phyloP scores from a whole-genome alignment of 805 yeast species.

The Groenewaldozyma salmanticensis region DNA sequence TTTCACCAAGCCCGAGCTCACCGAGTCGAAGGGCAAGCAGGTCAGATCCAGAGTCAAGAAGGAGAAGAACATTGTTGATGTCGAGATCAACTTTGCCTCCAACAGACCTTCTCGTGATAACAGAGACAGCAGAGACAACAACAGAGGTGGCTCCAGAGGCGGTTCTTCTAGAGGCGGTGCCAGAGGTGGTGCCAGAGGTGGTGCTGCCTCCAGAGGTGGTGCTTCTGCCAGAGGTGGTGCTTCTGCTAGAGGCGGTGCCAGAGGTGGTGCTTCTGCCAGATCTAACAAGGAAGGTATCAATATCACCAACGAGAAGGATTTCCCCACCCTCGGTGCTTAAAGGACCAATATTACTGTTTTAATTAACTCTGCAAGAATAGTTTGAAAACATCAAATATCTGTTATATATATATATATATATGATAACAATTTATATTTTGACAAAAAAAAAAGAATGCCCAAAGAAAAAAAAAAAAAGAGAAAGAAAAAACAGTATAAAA shows the following conservation, averaged over 20 bases:
- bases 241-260: not conserved
- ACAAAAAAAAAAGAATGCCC: not conserved
- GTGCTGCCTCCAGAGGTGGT: slow-evolving; percentile 29
- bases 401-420: not conserved
- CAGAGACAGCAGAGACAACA: slow-evolving; percentile 27
- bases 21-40: slow-evolving; percentile 55
- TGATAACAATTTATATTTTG: not conserved
- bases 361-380: too few relatives aligned
- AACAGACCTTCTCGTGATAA: slow-evolving; percentile 1
- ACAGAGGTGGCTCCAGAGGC: slow-evolving; percentile 15
- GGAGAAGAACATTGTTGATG: slow-evolving; percentile 70
- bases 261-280: slow-evolving; percentile 7
- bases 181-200: slow-evolving; percentile 49
- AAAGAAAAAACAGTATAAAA: not conserved
- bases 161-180: slow-evolving; percentile 40
- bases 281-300: slow-evolving; percentile 27
- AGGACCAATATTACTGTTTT: too few relatives aligned
- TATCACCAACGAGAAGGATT: slow-evolving; percentile 18
- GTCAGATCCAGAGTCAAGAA: slow-evolving; percentile 64
- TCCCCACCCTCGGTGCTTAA: slow-evolving; percentile 23
- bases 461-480: not conserved
- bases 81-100: slow-evolving; percentile 49
- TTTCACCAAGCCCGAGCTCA: slow-evolving; percentile 56
- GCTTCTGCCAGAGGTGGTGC: not conserved
- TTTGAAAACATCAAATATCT: not conserved